Percentiles rank a stretch among this genome's conserved stretches.
phyloP scores from a whole-genome alignment of 2,329 filamentous ascomycete genomes.

The Orbilia javanica region DNA sequence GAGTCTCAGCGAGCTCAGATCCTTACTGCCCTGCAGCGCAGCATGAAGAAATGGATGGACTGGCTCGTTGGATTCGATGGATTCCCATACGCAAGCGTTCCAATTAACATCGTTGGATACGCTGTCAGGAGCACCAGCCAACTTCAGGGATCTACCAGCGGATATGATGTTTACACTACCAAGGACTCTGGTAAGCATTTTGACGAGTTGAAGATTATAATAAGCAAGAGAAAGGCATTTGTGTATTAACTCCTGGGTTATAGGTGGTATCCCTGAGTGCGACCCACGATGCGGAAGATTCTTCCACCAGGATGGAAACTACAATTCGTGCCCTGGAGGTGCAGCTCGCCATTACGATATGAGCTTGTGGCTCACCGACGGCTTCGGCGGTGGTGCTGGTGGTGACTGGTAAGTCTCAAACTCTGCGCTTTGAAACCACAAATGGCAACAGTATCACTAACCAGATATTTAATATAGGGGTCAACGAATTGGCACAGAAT shows the following conservation, averaged over 20 bases:
- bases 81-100: slow-evolving; percentile 66
- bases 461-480: slow-evolving; percentile 60
- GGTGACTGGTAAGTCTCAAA: slow-evolving; percentile 65
- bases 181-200: slow-evolving; percentile 63
- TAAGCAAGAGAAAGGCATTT: neutral
- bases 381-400: slow-evolving; percentile 67
- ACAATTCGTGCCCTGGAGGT: slow-evolving; percentile 65
- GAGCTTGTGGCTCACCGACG: slow-evolving; percentile 69
- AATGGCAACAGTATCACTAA: neutral
- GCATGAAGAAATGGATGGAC: slow-evolving; percentile 60
- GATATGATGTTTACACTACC: slow-evolving; percentile 67
- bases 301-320: slow-evolving; percentile 67
- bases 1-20: slow-evolving; percentile 41
- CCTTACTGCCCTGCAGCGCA: slow-evolving; percentile 34
- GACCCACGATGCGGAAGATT: slow-evolving; percentile 66
- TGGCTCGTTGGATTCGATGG: slow-evolving; percentile 67
- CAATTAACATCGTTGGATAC: slow-evolving; percentile 67
- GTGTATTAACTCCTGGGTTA: neutral
- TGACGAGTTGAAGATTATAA: neutral
- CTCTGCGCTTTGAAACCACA: neutral
- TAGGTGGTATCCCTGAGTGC: slow-evolving; percentile 66
- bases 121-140: slow-evolving; percentile 65
- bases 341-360: slow-evolving; percentile 67
- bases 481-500: slow-evolving; percentile 67
- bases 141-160: slow-evolving; percentile 65